A percentile compares a stretch with the other conserved stretches of the same genome.
Evolutionary conservation across 495 filamentous ascomycete species (phyloP).

Genomic region (Podospora sp.): DNA sequence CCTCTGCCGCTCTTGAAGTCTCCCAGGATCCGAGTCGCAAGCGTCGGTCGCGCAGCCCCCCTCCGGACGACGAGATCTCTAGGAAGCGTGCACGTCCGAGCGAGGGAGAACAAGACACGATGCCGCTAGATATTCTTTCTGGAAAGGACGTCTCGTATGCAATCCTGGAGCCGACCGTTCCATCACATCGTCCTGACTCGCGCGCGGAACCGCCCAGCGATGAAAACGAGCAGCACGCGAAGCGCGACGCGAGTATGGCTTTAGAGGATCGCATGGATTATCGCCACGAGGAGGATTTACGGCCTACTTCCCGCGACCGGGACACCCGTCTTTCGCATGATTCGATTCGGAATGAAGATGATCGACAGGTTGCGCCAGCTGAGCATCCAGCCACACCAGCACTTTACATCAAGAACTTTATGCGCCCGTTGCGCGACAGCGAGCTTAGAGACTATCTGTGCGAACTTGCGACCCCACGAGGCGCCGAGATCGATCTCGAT

Average conservation of each 20-base stretch:
- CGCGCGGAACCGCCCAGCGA: neutral
- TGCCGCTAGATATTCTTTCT: conserved; percentile 6
- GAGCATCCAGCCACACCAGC: conserved; percentile 81
- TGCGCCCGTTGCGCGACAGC: conserved; percentile 75
- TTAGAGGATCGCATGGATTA: neutral
- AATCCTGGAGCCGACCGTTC: conserved; percentile 13
- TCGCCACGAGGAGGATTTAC: neutral
- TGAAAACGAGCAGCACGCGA: neutral
- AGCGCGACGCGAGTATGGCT: neutral
- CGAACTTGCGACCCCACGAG: conserved; percentile 64
- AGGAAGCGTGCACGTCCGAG: conserved; percentile 48
- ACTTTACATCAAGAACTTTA: conserved; percentile 88
- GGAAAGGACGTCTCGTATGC: conserved; percentile 20
- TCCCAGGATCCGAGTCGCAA: conserved; percentile 71
- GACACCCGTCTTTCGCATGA: neutral
- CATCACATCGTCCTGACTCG: conserved; percentile 2
- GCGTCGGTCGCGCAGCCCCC: conserved; percentile 70
- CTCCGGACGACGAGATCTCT: conserved; percentile 49
- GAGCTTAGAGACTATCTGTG: conserved; percentile 68
- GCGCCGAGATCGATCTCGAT: conserved; percentile 49
- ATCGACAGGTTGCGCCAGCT: conserved; percentile 60
- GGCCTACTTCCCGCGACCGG: neutral
- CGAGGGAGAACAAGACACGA: conserved; percentile 15
- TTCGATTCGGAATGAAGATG: conserved; percentile 30
- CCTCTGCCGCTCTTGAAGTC: conserved; percentile 27